Percentiles rank a stretch among this genome's conserved stretches.
These are phyloP conservation scores for Heterobasidion irregulare DNA, from an alignment of 1,284 basidiomycete species.

Conservation along the genomic window DNA sequence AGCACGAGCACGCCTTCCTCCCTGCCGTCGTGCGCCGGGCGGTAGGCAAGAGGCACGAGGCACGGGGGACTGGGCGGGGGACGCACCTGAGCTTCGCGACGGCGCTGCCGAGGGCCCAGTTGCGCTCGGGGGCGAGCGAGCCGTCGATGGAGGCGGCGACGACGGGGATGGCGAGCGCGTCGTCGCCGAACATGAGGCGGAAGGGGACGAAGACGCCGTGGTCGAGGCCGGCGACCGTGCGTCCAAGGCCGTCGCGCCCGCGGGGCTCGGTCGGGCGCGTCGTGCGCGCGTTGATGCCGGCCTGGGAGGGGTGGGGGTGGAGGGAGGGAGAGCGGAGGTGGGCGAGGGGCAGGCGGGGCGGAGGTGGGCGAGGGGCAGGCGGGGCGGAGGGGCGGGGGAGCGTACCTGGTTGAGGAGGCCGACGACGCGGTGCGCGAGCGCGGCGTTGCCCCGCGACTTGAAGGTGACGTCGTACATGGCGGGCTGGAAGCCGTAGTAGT, in stretches of 20 bases:
- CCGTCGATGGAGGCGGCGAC: slow-evolving; percentile 66
- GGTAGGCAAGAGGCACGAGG: too few species aligned
- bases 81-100: slow-evolving; percentile 46
- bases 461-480: slow-evolving; percentile 59
- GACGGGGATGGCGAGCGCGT: slow-evolving; percentile 49
- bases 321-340: neutral
- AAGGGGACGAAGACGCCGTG: slow-evolving; percentile 76
- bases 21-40: slow-evolving; percentile 18
- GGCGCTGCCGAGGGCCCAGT: slow-evolving; percentile 61
- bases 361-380: neutral
- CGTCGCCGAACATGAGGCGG: slow-evolving; percentile 66
- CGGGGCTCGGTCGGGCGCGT: slow-evolving; percentile 43
- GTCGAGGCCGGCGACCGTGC: slow-evolving; percentile 49
- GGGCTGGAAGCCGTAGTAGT: slow-evolving; percentile 61
- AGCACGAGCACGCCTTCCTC: slow-evolving; percentile 60
- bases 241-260: slow-evolving; percentile 63
- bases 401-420: slow-evolving; percentile 47
- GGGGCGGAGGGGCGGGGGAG: neutral
- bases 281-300: slow-evolving; percentile 47
- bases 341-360: neutral
- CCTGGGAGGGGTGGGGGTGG: slow-evolving; percentile 23
- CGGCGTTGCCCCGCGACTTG: slow-evolving; percentile 52
- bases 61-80: neutral
- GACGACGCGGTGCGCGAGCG: slow-evolving; percentile 49
- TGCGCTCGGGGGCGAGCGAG: slow-evolving; percentile 47